Evolutionary conservation across 2,329 filamentous ascomycete genomes (phyloP), one percentile per base, ranked within the genome.

Genomic region (Furcasterigmium sp.): DNA sequence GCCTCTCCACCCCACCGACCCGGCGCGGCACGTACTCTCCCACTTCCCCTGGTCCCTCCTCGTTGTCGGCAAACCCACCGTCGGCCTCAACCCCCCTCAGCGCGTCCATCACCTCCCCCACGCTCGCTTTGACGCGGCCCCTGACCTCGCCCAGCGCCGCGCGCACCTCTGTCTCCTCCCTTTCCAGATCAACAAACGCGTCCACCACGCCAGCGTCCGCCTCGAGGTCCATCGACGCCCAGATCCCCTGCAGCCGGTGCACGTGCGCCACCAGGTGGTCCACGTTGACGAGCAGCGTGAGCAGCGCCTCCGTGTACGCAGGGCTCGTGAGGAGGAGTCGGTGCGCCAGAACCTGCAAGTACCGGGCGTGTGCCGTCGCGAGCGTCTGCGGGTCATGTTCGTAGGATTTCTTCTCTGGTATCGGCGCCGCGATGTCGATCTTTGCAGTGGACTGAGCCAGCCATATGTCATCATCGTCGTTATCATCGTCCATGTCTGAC

Each of bases 321-420:
- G 69, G 53, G 26, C 81, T 78, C 0, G 80, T 82, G 9, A 91
- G 73, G 15, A 91, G 75, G 3, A 91, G 72, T 7, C 78, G 76
- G 35, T 79, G 77, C 1, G 75, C 68, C 3, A 97, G 70, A 3
- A 82, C 78, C 28, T 75, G 69, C 11, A 97, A 77, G 59, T 94
- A 95, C 15, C 76, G 69, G 14, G 82, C 76, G 63, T 97, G 91
- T 3, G 89, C 90, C 4, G 80, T 78, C 5, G 89, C 82, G 18
- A 97, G 76, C 3, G 85, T 84, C 64, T 96, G 89, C 0, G 91
- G 91, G 58, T 97, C 91, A 53, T 88, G 85, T 35, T 35, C 32
- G 17, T 35, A 35, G 9, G 32, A 19, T 35, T 23, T 76, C 69
- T 9, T 50, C 48, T 25, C 23, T 23, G 38, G 9, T 8, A 56